Conservation (phyloP, 371 early-diverging fungal genomes). For the Gilbertella persicaria region DNA sequence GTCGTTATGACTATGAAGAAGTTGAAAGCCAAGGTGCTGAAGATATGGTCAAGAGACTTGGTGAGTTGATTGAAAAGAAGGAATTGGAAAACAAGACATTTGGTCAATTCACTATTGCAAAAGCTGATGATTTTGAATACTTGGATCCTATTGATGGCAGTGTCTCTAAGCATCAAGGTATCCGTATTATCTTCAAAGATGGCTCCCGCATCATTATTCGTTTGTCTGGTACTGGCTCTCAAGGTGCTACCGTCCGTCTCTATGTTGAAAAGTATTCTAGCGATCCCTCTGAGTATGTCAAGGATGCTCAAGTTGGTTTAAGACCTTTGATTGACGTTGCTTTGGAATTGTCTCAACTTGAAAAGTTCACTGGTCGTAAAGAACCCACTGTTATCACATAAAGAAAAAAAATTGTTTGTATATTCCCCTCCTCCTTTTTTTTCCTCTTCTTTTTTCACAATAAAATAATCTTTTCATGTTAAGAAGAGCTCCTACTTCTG, state of each 20-base stretch:
- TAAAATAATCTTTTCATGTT: no score
- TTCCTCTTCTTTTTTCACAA: neutral
- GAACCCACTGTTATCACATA: slow-evolving; percentile 94
- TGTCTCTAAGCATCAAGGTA: slow-evolving; percentile 88
- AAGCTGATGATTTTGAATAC: slow-evolving; percentile 91
- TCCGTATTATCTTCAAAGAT: slow-evolving; percentile 89
- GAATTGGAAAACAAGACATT: slow-evolving; percentile 60
- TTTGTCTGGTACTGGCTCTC: slow-evolving; percentile 93
- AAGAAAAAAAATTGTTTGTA: slow-evolving; percentile 11
- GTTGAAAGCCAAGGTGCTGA: slow-evolving; percentile 82
- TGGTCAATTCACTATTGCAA: slow-evolving; percentile 67
- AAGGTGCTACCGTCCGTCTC: slow-evolving; percentile 94
- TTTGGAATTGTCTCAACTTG: slow-evolving; percentile 74
- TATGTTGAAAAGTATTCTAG: slow-evolving; percentile 92
- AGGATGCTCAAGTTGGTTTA: slow-evolving; percentile 82
- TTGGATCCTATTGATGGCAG: slow-evolving; percentile 90
- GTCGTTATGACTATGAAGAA: slow-evolving; percentile 96
- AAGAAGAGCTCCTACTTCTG: slow-evolving; percentile 12
- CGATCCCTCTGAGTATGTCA: slow-evolving; percentile 59
- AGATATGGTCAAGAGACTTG: slow-evolving; percentile 77
- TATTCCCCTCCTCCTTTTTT: slow-evolving; percentile 3
- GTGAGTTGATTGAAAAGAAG: slow-evolving; percentile 47
- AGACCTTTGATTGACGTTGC: slow-evolving; percentile 89
- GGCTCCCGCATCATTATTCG: slow-evolving; percentile 92
- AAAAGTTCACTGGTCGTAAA: slow-evolving; percentile 84